These are phyloP conservation scores for Linum lewisii DNA, from an alignment of 345 rosid species.

Conservation along the genomic window DNA sequence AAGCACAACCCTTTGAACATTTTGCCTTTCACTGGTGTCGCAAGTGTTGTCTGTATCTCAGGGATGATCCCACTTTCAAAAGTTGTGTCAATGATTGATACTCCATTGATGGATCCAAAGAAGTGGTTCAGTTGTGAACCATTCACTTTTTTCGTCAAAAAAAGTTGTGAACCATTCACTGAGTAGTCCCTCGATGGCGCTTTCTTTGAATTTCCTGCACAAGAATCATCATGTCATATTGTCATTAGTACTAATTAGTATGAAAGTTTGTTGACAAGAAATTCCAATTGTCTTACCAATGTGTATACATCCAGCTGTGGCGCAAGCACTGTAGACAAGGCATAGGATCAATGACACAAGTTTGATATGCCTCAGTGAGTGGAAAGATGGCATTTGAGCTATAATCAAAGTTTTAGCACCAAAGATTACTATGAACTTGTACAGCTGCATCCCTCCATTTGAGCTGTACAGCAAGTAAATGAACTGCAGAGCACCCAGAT, in stretches of 20 bases:
- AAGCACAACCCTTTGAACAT: constrained; percentile 53
- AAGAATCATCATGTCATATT: too few species aligned
- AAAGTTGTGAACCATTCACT: constrained; percentile 20
- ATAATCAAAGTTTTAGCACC: constrained; percentile 24
- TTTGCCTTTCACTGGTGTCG: constrained; percentile 51
- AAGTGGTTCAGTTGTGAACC: constrained; percentile 24
- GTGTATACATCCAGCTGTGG: constrained; percentile 30
- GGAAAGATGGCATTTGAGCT: constrained; percentile 61
- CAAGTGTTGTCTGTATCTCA: constrained; percentile 62
- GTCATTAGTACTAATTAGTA: background rate
- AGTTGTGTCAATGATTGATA: constrained; percentile 41
- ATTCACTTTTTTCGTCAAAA: too few species aligned
- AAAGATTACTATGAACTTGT: constrained; percentile 41
- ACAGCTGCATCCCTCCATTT: constrained; percentile 37
- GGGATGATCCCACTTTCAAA: constrained; percentile 52
- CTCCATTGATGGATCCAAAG: constrained; percentile 35
- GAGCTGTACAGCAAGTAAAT: constrained; percentile 35
- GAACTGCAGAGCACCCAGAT: constrained; percentile 23
- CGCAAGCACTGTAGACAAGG: constrained; percentile 37
- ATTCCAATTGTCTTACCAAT: constrained; percentile 21
- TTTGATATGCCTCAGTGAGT: constrained; percentile 50
- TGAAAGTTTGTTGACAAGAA: background rate
- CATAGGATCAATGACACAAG: constrained; percentile 37
- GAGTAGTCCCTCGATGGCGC: constrained; percentile 40
- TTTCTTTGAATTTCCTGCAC: constrained; percentile 33